Evolutionary conservation across 2,329 filamentous ascomycete genomes (phyloP), one percentile per base, ranked within the genome.

Genomic region (Alternaria gaisen): DNA sequence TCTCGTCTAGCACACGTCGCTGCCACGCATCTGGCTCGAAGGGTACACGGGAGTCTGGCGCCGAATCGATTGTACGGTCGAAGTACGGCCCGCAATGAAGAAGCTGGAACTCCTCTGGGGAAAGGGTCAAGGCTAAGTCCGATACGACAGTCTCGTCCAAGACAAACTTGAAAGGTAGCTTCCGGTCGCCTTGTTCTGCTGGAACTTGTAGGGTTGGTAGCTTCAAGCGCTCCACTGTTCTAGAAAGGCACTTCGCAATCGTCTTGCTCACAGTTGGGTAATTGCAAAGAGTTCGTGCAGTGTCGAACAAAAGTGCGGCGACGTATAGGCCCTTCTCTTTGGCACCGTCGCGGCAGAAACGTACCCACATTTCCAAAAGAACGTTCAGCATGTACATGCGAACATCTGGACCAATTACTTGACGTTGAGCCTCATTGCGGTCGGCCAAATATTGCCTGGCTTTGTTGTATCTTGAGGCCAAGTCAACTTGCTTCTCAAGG

Each of bases 21-120:
- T 94, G 91, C 91, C 91, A 94, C 3, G 85, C 86, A 79, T 94
- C 91, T 1, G 91, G 91, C 5, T 88, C 79, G 72, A 94, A 94
- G 2, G 84, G 83, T 0, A 92, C 90, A 60, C 91, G 86, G n/a
- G 82, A 64, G 72, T 94, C 91, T 0, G 87, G 84, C 12, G 81
- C 81, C 0, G 90, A 88, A 69, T 91, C 89, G 69, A 93, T 90
- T 66, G 85, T 88, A n/a, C 91, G 83, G 68, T 93, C 90, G 76
- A 94, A 84, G 70, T 91, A 93, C 0, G 91, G 90, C 0, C 90
- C 91, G 50, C 87, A 90, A 71, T 91, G 82, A 9, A 86, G 77
- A 11, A 93, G 80, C 70, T 93, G 90, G 61, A 93, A 91, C 18
- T 89, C 83, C 9, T 81, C 80, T 16, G 83, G 77, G 1, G 83